A percentile compares a stretch with the other conserved stretches of the same genome.
Conservation (phyloP, 768 basidiomycete genomes). For the Leucocoprinus birnbaumii region DNA sequence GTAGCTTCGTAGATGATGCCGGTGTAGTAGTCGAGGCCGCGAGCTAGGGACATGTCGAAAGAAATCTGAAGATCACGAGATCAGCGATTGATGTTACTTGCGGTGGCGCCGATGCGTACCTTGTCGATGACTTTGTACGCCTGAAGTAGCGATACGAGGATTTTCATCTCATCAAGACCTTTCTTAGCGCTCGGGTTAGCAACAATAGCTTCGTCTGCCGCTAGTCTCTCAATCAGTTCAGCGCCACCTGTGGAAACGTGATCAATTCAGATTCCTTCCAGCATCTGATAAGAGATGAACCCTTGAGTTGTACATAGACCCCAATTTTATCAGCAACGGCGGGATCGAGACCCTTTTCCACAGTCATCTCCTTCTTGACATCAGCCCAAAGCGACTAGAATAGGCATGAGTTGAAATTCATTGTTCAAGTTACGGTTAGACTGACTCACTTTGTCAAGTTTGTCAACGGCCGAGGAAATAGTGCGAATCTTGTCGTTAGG, state of each 20-base stretch:
- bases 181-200: slow-evolving; percentile 73
- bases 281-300: slow-evolving; percentile 31
- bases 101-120: slow-evolving; percentile 36
- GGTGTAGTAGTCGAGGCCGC: slow-evolving; percentile 97
- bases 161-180: slow-evolving; percentile 83
- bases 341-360: slow-evolving; percentile 86
- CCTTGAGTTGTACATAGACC: slow-evolving; percentile 95
- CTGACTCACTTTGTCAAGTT: slow-evolving; percentile 84
- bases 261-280: neutral
- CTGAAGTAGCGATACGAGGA: slow-evolving; percentile 78
- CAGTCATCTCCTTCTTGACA: slow-evolving; percentile 95
- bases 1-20: slow-evolving; percentile 98
- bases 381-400: slow-evolving; percentile 81
- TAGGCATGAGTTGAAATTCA: neutral
- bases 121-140: slow-evolving; percentile 79
- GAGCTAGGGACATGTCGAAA: slow-evolving; percentile 96
- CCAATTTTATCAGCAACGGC: slow-evolving; percentile 91
- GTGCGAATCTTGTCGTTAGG: slow-evolving; percentile 83
- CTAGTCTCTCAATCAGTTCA: slow-evolving; percentile 69
- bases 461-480: slow-evolving; percentile 97
- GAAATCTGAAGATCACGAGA: slow-evolving; percentile 60
- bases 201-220: slow-evolving; percentile 59
- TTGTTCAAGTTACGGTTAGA: neutral
- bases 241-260: slow-evolving; percentile 56
- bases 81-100: neutral